phyloP scores from a whole-genome alignment of 2,329 filamentous ascomycete genomes.

The Fusarium verticillioides region DNA sequence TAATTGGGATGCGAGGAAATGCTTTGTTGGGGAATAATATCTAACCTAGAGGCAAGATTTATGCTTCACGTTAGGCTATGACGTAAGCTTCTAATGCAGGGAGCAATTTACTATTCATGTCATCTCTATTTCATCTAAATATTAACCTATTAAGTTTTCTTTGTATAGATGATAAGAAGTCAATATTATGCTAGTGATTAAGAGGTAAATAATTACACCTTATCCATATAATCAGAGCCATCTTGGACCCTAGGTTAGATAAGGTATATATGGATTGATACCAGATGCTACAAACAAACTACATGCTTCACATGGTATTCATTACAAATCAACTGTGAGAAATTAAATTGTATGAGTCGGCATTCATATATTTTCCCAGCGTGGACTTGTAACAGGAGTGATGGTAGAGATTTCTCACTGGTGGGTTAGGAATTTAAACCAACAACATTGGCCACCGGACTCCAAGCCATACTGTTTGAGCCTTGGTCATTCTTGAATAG shows the following conservation, averaged over 20 bases:
- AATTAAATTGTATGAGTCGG: accelerated
- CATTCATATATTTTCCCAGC: not conserved
- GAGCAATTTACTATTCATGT: no score
- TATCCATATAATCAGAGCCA: not conserved
- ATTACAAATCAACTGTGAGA: not conserved
- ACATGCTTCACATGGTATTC: not conserved
- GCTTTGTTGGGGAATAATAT: not conserved
- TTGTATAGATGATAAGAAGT: no score
- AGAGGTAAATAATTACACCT: not conserved
- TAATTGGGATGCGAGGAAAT: not conserved
- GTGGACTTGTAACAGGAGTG: no score
- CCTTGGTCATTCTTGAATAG: no score
- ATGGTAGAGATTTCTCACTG: no score
- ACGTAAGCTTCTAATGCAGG: not conserved
- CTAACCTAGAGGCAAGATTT: not conserved
- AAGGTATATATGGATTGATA: not conserved
- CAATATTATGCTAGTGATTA: not conserved
- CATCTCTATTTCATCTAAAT: not conserved
- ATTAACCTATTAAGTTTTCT: no score
- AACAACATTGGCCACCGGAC: no score
- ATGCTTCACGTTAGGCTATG: not conserved
- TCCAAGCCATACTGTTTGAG: no score
- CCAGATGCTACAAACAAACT: not conserved
- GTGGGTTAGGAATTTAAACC: no score
- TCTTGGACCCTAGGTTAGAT: not conserved